Conservation (phyloP, 768 basidiomycete genomes). For the Saitozyma podzolica region DNA sequence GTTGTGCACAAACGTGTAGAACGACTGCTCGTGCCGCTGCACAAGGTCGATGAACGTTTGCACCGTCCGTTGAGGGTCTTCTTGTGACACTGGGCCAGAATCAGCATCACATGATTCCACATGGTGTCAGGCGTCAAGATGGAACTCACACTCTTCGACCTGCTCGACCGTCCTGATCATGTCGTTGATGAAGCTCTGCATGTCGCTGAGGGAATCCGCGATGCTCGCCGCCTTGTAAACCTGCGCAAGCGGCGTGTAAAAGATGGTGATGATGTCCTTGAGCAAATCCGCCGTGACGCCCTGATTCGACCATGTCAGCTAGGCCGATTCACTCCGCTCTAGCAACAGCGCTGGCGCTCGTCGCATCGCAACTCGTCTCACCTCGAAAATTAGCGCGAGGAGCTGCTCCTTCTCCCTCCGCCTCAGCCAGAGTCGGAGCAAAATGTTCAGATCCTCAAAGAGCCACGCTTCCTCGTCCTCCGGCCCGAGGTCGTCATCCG, state of each 20-base stretch:
- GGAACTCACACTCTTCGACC: constrained; percentile 72
- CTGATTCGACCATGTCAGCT: constrained; percentile 55
- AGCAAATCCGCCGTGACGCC: constrained; percentile 90
- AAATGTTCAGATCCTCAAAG: constrained; percentile 82
- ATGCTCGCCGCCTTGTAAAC: constrained; percentile 98
- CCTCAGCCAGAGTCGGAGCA: constrained; percentile 73
- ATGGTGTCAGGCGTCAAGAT: not conserved
- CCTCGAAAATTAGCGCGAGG: constrained; percentile 93
- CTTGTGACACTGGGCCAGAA: constrained; percentile 65
- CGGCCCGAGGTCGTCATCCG: constrained; percentile 89
- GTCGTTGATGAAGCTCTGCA: constrained; percentile 93
- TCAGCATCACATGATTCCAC: not conserved
- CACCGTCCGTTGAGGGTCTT: constrained; percentile 80
- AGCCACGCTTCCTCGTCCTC: constrained; percentile 95
- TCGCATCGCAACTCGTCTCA: constrained; percentile 44
- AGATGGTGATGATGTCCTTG: constrained; percentile 98
- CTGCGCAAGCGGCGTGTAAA: constrained; percentile 92
- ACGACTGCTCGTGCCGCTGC: constrained; percentile 88
- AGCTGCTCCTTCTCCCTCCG: constrained; percentile 86
- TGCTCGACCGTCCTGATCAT: constrained; percentile 90
- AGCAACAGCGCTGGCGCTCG: not conserved
- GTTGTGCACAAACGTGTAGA: constrained; percentile 97
- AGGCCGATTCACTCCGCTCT: too few species aligned
- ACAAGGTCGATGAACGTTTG: constrained; percentile 92
- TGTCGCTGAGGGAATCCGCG: constrained; percentile 83